Evolutionary conservation across 2,329 filamentous ascomycete species (phyloP).

Genomic region (Didymella keratinophila): DNA sequence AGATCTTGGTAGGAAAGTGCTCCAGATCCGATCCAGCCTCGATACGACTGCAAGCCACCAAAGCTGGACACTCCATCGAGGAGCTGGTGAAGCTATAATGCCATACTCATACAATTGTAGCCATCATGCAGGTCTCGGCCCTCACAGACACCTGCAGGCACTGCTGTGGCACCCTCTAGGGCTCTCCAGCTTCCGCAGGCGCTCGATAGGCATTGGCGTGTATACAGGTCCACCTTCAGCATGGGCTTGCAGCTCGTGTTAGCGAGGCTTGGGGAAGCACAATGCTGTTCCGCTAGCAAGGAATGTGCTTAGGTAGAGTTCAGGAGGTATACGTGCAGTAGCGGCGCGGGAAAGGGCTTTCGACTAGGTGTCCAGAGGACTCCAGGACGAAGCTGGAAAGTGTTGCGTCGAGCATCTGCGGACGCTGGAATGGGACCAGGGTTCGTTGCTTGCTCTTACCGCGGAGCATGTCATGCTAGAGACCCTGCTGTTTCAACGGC

Average conservation of each 20-base stretch:
- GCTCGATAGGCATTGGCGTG: slow-evolving; percentile 8
- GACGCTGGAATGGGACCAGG: slow-evolving; percentile 16
- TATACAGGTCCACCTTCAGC: slow-evolving; percentile 14
- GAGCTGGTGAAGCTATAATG: slow-evolving; percentile 3
- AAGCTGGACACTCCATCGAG: not conserved
- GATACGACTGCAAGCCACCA: slow-evolving; percentile 12
- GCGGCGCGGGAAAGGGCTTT: slow-evolving; percentile 1
- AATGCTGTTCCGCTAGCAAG: slow-evolving; percentile 15
- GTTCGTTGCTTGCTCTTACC: slow-evolving; percentile 10
- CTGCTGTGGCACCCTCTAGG: slow-evolving; percentile 10
- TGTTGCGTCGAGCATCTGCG: slow-evolving; percentile 8
- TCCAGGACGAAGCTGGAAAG: slow-evolving; percentile 17
- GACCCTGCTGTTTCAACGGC: slow-evolving; percentile 2
- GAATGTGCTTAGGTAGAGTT: not conserved
- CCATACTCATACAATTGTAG: not conserved
- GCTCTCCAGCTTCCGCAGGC: not conserved
- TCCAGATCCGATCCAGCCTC: slow-evolving; percentile 2
- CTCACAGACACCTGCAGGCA: slow-evolving; percentile 11
- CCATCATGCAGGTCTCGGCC: slow-evolving; percentile 4
- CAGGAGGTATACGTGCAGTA: slow-evolving; percentile 16
- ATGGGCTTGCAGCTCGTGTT: slow-evolving; percentile 23
- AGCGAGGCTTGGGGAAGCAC: too few relatives aligned
- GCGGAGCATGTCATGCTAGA: slow-evolving; percentile 1
- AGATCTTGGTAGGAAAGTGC: slow-evolving; percentile 10
- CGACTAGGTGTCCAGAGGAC: too few relatives aligned